phyloP scores from a whole-genome alignment of 441 rosid genomes.

The Gossypium laxum region DNA sequence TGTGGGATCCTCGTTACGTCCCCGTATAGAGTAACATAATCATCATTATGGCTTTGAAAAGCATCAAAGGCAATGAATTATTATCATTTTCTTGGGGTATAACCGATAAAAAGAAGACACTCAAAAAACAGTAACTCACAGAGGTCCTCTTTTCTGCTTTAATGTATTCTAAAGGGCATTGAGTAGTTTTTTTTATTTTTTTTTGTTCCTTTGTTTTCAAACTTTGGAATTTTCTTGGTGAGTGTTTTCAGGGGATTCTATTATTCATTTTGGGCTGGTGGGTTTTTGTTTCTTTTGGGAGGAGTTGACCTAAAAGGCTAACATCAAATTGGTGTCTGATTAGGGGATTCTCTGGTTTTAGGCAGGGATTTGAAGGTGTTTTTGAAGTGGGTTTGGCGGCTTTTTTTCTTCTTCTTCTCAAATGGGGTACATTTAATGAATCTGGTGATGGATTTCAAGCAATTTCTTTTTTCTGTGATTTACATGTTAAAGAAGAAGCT shows the following conservation, averaged over 20 bases:
- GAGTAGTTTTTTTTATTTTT: conserved; percentile 21
- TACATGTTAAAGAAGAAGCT: conserved; percentile 13
- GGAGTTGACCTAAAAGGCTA: conserved; percentile 29
- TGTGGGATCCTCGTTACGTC: background rate
- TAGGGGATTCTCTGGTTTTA: conserved; percentile 16
- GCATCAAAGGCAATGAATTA: conserved; percentile 9
- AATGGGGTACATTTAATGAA: conserved; percentile 5
- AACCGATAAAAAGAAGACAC: background rate
- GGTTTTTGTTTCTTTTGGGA: conserved; percentile 10
- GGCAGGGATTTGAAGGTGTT: background rate
- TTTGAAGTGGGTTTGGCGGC: conserved; percentile 22
- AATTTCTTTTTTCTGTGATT: background rate
- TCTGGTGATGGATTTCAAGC: background rate
- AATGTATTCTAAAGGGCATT: conserved; percentile 13
- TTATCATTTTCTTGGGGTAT: conserved; percentile 20
- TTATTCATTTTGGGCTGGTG: background rate
- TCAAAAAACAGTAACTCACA: conserved; percentile 7
- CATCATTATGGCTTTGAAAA: conserved; percentile 18
- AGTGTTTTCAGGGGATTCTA: conserved; percentile 24
- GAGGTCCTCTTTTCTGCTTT: conserved; percentile 21
- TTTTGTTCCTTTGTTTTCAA: conserved; percentile 24
- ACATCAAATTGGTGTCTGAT: conserved; percentile 17
- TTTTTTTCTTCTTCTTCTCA: background rate
- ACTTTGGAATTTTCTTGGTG: conserved; percentile 38
- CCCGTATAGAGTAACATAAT: background rate